A percentile compares a stretch with the other conserved stretches of the same genome.
phyloP scores from a whole-genome alignment of 768 basidiomycete species.

The Xerocomus spinulosus region DNA sequence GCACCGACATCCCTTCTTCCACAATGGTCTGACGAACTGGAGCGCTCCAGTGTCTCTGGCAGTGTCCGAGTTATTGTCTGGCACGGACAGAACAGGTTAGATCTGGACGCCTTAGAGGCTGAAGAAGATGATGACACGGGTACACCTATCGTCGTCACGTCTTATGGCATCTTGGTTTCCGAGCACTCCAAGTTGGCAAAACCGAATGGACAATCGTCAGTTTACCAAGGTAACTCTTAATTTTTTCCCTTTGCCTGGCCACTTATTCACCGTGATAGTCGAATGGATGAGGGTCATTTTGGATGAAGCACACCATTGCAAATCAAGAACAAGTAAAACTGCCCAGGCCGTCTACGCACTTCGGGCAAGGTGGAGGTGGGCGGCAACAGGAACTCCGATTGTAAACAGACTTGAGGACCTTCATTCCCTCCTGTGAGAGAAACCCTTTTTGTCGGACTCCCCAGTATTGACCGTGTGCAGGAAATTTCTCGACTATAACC shows the following conservation, averaged over 20 bases:
- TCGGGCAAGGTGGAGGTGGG: slow-evolving; percentile 78
- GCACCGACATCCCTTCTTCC: slow-evolving; percentile 85
- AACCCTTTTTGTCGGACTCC: slow-evolving; percentile 38
- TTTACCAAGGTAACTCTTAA: slow-evolving; percentile 63
- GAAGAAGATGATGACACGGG: slow-evolving; percentile 47
- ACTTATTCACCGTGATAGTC: slow-evolving; percentile 39
- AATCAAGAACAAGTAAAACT: slow-evolving; percentile 82
- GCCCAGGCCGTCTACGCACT: slow-evolving; percentile 87
- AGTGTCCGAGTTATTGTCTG: slow-evolving; percentile 68
- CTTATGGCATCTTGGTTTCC: slow-evolving; percentile 87
- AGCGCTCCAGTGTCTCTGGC: slow-evolving; percentile 71
- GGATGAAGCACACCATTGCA: slow-evolving; percentile 95
- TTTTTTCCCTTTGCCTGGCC: neutral
- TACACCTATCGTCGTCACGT: slow-evolving; percentile 83
- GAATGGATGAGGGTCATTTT: slow-evolving; percentile 80
- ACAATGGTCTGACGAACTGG: slow-evolving; percentile 95
- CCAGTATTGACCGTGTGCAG: slow-evolving; percentile 34
- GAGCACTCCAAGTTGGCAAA: slow-evolving; percentile 75
- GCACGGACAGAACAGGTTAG: slow-evolving; percentile 84
- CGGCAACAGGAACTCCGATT: slow-evolving; percentile 92
- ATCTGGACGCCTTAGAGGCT: slow-evolving; percentile 58
- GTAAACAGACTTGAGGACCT: slow-evolving; percentile 92
- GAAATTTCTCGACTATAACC: slow-evolving; percentile 72
- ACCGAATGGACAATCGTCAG: slow-evolving; percentile 44
- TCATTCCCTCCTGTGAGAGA: slow-evolving; percentile 76